phyloP scores from a whole-genome alignment of 169 alveolate genomes.

The Fabrea salina region DNA sequence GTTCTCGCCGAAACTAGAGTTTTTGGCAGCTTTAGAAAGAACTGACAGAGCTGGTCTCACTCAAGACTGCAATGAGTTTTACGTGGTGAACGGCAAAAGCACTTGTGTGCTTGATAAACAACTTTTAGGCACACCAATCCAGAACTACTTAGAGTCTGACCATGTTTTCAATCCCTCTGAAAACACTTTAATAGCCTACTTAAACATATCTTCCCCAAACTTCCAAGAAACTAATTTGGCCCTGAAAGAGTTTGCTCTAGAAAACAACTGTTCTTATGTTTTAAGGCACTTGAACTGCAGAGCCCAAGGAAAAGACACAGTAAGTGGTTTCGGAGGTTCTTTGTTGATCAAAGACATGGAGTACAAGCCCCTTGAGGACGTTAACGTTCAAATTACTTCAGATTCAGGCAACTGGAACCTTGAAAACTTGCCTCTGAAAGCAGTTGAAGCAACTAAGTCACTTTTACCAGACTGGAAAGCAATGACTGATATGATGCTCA shows the following conservation, averaged over 20 bases:
- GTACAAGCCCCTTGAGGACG: slow-evolving; percentile 23
- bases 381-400: neutral
- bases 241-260: neutral
- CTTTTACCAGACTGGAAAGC: neutral
- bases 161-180: neutral
- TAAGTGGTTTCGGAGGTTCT: slow-evolving; percentile 25
- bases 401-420: slow-evolving; percentile 10
- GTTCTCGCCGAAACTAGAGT: slow-evolving; percentile 23
- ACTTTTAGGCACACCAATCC: neutral
- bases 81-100: neutral
- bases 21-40: neutral
- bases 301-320: neutral
- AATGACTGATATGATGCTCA: neutral
- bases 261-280: neutral
- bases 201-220: neutral
- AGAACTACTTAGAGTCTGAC: neutral
- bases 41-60: neutral
- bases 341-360: slow-evolving; percentile 17
- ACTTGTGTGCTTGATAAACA: neutral
- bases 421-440: neutral
- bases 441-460: neutral
- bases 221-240: neutral
- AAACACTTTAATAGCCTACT: neutral
- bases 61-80: neutral
- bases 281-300: slow-evolving; percentile 23